phyloP scores from a whole-genome alignment of 164 flowering plant genomes.

The Piper betle region DNA sequence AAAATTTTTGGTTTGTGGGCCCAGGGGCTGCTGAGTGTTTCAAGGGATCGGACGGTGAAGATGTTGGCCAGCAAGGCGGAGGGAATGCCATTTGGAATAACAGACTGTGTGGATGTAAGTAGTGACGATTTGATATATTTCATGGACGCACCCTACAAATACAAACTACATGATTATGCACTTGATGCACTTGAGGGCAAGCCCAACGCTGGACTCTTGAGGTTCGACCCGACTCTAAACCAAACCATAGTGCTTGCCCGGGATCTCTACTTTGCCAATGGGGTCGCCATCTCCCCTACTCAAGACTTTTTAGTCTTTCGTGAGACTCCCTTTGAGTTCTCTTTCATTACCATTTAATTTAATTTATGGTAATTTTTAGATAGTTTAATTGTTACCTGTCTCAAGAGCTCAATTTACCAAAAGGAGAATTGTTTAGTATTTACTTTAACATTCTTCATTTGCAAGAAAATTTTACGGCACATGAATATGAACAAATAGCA shows the following conservation, averaged over 20 bases:
- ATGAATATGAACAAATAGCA: too few species aligned
- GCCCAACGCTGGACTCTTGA: constrained; percentile 71
- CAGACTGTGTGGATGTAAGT: constrained; percentile 60
- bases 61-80: constrained; percentile 53
- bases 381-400: too few species aligned
- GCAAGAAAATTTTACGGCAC: too few species aligned
- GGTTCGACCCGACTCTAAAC: constrained; percentile 49
- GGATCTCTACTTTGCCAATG: constrained; percentile 77
- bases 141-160: constrained; percentile 68
- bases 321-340: constrained; percentile 56
- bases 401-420: too few species aligned
- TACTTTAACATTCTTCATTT: too few species aligned
- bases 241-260: constrained; percentile 35
- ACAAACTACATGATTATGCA: constrained; percentile 15
- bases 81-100: constrained; percentile 41
- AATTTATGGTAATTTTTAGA: too few species aligned
- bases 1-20: background rate
- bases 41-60: constrained; percentile 28
- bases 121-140: constrained; percentile 60
- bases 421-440: too few species aligned
- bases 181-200: constrained; percentile 50
- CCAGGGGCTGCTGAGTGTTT: constrained; percentile 63
- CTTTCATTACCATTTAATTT: background rate
- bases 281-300: constrained; percentile 62
- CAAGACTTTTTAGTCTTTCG: constrained; percentile 51